These are phyloP conservation scores for Astrothelium subdiscretum DNA, from an alignment of 495 filamentous ascomycete genomes.

Conservation along the genomic window DNA sequence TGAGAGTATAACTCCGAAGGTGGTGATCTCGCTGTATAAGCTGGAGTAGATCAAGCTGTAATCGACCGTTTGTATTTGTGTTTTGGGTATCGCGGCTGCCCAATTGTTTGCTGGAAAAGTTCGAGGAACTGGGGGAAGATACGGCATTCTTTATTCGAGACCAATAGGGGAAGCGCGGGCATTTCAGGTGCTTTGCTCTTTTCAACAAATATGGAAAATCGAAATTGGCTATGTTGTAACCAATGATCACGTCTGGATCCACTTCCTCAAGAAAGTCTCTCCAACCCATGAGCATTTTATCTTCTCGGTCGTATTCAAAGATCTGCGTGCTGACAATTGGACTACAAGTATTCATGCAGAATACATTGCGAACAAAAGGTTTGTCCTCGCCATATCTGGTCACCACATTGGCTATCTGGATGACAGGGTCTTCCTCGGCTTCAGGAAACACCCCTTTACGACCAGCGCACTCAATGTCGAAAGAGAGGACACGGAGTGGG, in stretches of 20 bases:
- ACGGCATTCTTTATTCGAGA: conserved; percentile 54
- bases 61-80: conserved; percentile 85
- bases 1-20: conserved; percentile 90
- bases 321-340: conserved; percentile 92
- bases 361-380: conserved; percentile 92
- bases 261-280: conserved; percentile 79
- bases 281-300: conserved; percentile 81
- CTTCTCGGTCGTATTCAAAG: conserved; percentile 66
- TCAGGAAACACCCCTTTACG: conserved; percentile 97
- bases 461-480: conserved; percentile 98
- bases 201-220: conserved; percentile 96
- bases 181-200: conserved; percentile 73
- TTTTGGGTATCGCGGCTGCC: conserved; percentile 87
- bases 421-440: conserved; percentile 80
- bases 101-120: conserved; percentile 97
- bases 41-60: conserved; percentile 90
- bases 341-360: conserved; percentile 82
- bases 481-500: conserved; percentile 80
- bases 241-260: conserved; percentile 95
- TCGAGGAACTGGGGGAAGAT: conserved; percentile 62
- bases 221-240: conserved; percentile 98
- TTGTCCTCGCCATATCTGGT: conserved; percentile 92
- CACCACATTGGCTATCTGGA: conserved; percentile 97
- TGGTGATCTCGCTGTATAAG: conserved; percentile 90
- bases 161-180: conserved; percentile 68